Evolutionary conservation across 2,329 filamentous ascomycete genomes (phyloP).

Genomic region (Fusarium goolgardi): DNA sequence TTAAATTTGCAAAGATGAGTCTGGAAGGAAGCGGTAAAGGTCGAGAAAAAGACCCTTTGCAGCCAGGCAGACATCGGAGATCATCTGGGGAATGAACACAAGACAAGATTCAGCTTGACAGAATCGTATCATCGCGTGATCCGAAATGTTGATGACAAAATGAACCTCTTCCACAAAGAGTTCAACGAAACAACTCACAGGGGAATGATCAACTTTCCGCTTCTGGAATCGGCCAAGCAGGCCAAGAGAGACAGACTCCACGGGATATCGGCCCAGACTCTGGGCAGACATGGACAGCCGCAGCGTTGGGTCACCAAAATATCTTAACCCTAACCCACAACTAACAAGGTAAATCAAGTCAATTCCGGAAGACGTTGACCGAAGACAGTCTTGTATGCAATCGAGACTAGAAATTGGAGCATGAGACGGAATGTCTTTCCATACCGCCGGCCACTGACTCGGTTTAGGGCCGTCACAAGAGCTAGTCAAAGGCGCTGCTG

Average conservation of each 20-base stretch:
- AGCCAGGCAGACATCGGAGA: background rate
- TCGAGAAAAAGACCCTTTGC: background rate
- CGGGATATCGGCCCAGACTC: constrained; percentile 32
- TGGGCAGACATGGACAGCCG: constrained; percentile 13
- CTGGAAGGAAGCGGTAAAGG: background rate
- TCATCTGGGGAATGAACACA: background rate
- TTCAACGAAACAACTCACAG: background rate
- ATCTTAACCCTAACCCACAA: constrained; percentile 33
- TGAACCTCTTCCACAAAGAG: background rate
- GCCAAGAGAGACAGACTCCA: constrained; percentile 7
- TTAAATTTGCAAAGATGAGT: background rate
- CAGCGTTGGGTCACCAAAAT: constrained; percentile 14
- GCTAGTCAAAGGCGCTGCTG: constrained; percentile 15
- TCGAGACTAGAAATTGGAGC: background rate
- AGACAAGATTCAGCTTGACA: background rate
- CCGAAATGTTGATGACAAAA: background rate
- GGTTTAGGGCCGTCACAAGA: background rate
- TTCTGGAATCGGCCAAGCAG: constrained; percentile 13
- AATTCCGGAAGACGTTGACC: background rate
- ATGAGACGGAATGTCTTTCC: constrained; percentile 16
- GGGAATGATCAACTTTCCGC: background rate
- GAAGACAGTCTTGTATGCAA: background rate
- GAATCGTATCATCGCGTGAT: background rate
- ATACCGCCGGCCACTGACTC: constrained; percentile 4
- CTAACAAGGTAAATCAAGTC: background rate